Evolutionary conservation across 2,329 filamentous ascomycete species (phyloP), one percentile per base, ranked within the genome.

Genomic region (Phialophora tarda): DNA sequence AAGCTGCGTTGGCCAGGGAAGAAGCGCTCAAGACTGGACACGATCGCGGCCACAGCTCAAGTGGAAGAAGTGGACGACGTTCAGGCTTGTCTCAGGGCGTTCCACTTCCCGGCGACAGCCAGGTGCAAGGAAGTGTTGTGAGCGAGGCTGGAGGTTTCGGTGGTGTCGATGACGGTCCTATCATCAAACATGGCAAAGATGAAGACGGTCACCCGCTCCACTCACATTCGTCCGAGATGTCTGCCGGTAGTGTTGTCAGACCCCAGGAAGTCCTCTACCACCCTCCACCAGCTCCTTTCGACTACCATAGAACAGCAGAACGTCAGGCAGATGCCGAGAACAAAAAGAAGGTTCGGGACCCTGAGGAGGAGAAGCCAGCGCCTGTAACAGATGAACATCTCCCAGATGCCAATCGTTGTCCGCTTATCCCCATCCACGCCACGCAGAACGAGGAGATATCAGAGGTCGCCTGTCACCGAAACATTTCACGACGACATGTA

Each of bases 401-500:
- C 55, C 72, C 72, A 2, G 67, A 73, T 44, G 68, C 68, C n/a
- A 50, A 70, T 51, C 69, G 68, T 38, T 71, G 71, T 57, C 71
- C 71, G 14, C 64, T 86, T 5, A 83, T 89, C 55, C 86, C 86
- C 4, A 86, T 89, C 38, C 87, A 86, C 23, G 82, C 82, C 1
- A 77, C 30, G 81, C 80, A 17, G 74, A 78, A 44, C 54, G 82
- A 79, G 51, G 77, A 71, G 63, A 78, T 82, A 2, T 68, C 67
- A 28, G 72, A 74, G 47, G 59, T 71, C 6, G 80, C 80, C 12
- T 81, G 81, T 17, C 84, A 87, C 69, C 85, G 84, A 68, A 83
- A 83, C 51, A 89, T 89, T 38, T 89, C 87, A 3, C 81, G 86
- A 26, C 83, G 86, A 71, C 87, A 89, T 73, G 82, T 87, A 60